Evolutionary conservation across 352 stramenopile genomes (phyloP), one percentile per base, ranked within the genome.

Genomic region (Phytopythium boreale): DNA sequence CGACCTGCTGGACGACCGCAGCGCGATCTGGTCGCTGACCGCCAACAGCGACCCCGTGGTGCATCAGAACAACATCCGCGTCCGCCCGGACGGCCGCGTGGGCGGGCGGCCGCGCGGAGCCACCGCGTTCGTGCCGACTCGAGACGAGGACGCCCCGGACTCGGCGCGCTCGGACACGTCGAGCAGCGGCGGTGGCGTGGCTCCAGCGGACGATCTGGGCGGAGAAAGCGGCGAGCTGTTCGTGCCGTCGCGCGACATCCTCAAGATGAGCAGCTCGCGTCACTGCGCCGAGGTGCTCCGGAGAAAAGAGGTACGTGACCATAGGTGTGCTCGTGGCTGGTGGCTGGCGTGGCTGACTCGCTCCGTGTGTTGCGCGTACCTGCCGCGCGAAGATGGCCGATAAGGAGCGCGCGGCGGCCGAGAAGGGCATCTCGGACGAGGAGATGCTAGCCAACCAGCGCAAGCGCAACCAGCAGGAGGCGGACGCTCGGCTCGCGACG

Each of bases 181-280:
- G 1, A 88, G 76, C 61, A 66, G 55, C 4, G 46, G 61, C n/a
- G 72, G 66, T 2, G 69, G 69, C n/a, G 63, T 60, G 5, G 9
- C 41, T 14, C 14, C 19, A 1, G 26, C 26, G 49, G 64, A 65
- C 14, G 80, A 88, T 15, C 61, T 73, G 36, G 80, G 82, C 55
- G 82, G 83, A 44, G 37, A 61, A 22, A 41, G 12, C 10, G n/a
- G 27, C 26, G 56, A 47, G 24, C 77, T 83, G 29, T 56, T 89
- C 20, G 81, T 95, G 39, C 86, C 82, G 34, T 90, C 84, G 12
- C 80, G 86, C 12, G 79, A 91, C 57, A 92, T 95, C 57, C 81
- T 95, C 56, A 95, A 95, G 76, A 90, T 92, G 79, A 93, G 82
- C 71, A 95, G 86, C 71, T 90, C 80, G 15, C 77, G 86, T 14